A percentile compares a stretch with the other conserved stretches of the same genome.
These are phyloP conservation scores for Hypocreales sp. DNA, from an alignment of 2,329 filamentous ascomycete genomes.

Conservation along the genomic window DNA sequence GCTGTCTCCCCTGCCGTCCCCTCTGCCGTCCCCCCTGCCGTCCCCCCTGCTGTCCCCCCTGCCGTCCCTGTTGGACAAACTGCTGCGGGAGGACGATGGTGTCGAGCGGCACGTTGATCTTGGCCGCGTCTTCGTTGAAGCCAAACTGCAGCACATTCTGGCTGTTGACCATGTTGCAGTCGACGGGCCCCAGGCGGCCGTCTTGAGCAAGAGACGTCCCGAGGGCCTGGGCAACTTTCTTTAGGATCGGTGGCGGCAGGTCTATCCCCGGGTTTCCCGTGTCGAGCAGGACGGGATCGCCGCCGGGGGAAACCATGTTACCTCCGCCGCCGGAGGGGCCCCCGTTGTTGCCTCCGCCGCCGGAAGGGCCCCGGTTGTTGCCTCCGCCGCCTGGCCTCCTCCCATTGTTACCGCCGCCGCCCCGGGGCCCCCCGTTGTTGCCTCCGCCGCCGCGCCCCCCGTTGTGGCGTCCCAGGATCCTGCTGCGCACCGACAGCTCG, in stretches of 20 bases:
- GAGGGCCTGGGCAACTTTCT: not conserved
- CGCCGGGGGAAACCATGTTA: not conserved
- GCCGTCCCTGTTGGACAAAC: not conserved
- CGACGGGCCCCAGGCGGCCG: not conserved
- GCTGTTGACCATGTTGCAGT: not conserved
- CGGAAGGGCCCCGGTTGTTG: too few species aligned
- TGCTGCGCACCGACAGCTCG: too few species aligned
- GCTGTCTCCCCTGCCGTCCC: too few species aligned
- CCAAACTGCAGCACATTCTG: constrained; percentile 1
- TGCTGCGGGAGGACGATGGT: not conserved
- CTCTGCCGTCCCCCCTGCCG: too few species aligned
- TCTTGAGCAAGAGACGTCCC: not conserved
- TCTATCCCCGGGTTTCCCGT: not conserved
- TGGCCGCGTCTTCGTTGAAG: constrained; percentile 1
- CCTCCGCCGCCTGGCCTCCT: too few species aligned
- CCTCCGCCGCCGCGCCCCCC: too few species aligned
- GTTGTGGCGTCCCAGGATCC: too few species aligned
- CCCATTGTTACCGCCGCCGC: too few species aligned
- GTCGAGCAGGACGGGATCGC: not conserved
- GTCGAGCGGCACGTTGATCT: constrained; percentile 1
- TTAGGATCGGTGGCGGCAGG: not conserved
- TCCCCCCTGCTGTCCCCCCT: too few species aligned
- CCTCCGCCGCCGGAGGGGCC: too few species aligned
- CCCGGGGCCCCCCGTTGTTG: too few species aligned
- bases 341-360: too few species aligned